Conservation (phyloP, 805 yeast genomes). For the Isabelozyma heimii region DNA sequence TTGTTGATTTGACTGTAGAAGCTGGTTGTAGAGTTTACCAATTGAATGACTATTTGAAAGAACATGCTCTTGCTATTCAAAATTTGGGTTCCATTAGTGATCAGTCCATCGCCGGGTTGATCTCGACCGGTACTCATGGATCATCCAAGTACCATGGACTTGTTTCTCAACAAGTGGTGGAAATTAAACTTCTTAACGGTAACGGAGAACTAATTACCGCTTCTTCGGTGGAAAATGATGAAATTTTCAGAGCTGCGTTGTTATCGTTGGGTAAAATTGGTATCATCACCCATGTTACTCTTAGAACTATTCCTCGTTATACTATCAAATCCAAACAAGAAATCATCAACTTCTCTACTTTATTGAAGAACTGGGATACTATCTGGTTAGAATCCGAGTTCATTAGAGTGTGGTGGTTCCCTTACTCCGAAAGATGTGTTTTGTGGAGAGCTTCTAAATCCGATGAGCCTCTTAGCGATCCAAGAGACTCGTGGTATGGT, state of each 20-base stretch:
- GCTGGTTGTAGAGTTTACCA: conserved; percentile 84
- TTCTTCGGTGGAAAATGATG: conserved; percentile 59
- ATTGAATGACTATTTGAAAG: conserved; percentile 63
- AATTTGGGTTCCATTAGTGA: conserved; percentile 92
- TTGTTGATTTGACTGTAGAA: conserved; percentile 89
- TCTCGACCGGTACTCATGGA: conserved; percentile 96
- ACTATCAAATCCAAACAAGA: conserved; percentile 80
- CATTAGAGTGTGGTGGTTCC: conserved; percentile 97
- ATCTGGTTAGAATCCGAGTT: conserved; percentile 90
- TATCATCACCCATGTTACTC: conserved; percentile 77
- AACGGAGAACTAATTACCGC: conserved; percentile 69
- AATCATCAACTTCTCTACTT: conserved; percentile 71
- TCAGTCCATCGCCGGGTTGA: conserved; percentile 92
- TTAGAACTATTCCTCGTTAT: conserved; percentile 81
- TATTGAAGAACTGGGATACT: conserved; percentile 69
- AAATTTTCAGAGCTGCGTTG: conserved; percentile 76
- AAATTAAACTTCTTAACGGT: conserved; percentile 71
- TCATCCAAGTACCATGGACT: conserved; percentile 91
- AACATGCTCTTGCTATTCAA: conserved; percentile 75
- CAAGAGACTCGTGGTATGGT: conserved; percentile 83
- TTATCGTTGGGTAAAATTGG: conserved; percentile 91
- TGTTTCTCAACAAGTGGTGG: conserved; percentile 83
- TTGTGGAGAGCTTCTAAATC: conserved; percentile 89
- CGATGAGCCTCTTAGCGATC: conserved; percentile 56
- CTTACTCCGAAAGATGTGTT: conserved; percentile 81